Conservation (phyloP, 768 basidiomycete species). For the Collybiopsis confluens region DNA sequence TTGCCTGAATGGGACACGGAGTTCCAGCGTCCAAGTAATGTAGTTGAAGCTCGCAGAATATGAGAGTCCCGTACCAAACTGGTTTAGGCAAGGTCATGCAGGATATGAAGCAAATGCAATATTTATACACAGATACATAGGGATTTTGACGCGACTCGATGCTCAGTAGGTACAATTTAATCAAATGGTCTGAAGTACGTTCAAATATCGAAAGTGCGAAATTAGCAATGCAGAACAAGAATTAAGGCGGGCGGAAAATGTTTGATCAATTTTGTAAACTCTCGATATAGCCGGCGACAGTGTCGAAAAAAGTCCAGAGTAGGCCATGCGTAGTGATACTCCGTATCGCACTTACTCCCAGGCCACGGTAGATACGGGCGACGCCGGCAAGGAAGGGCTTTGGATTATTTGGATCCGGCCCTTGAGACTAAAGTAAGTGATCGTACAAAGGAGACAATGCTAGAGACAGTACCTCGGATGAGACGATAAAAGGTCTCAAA, state of each 20-base stretch:
- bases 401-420: constrained; percentile 75
- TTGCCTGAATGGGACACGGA: too few species aligned
- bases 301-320: constrained; percentile 91
- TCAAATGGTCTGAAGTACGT: background rate
- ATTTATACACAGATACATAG: too few species aligned
- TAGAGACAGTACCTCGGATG: constrained; percentile 57
- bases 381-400: constrained; percentile 75
- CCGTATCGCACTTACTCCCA: constrained; percentile 89
- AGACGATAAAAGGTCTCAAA: constrained; percentile 74
- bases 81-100: too few species aligned
- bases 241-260: background rate
- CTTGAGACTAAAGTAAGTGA: constrained; percentile 30
- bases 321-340: constrained; percentile 93
- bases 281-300: constrained; percentile 72
- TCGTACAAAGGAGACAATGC: background rate
- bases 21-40: too few species aligned
- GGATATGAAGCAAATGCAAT: too few species aligned
- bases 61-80: too few species aligned
- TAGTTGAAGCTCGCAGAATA: too few species aligned
- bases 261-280: constrained; percentile 29
- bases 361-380: constrained; percentile 84
- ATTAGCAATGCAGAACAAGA: background rate
- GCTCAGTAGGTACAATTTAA: background rate
- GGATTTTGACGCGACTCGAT: too few species aligned
- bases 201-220: background rate